These are phyloP conservation scores for Gracilaria domingensis DNA, from an alignment of 23 red algal genomes.

Conservation along the genomic window DNA sequence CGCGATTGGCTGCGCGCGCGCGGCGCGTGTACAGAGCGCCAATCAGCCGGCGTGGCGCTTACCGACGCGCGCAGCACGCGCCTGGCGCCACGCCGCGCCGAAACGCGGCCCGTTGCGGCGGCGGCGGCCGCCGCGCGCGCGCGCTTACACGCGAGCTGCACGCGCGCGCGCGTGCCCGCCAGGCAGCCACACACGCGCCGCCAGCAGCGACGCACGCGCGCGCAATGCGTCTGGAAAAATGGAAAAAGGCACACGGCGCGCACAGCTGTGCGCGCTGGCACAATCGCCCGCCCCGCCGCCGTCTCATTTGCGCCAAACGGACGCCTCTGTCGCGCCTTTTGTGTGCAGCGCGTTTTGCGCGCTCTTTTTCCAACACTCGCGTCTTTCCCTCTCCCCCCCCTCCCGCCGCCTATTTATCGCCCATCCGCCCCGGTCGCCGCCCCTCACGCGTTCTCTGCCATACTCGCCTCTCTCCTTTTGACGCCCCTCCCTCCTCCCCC, in stretches of 20 bases:
- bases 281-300: background rate
- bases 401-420: conserved; percentile 1
- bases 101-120: background rate
- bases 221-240: background rate
- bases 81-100: background rate
- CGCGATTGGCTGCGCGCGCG: background rate
- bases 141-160: conserved; percentile 9
- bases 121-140: background rate
- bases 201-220: background rate
- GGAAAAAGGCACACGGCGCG: too few relatives aligned
- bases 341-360: too few relatives aligned
- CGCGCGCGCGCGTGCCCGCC: background rate
- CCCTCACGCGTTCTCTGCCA: background rate
- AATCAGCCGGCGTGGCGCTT: conserved; percentile 6
- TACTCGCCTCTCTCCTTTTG: background rate
- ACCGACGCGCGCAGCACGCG: background rate
- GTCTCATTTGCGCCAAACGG: conserved; percentile 7
- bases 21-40: background rate
- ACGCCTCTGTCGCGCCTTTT: background rate
- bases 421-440: background rate
- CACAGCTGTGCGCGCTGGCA: too few relatives aligned
- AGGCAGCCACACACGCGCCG: background rate
- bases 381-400: background rate
- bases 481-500: background rate
- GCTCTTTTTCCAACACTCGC: background rate